Evolutionary conservation across 176 grass and related monocot species (phyloP), one percentile per base, ranked within the genome.

Genomic region (Oryza meyeriana): DNA sequence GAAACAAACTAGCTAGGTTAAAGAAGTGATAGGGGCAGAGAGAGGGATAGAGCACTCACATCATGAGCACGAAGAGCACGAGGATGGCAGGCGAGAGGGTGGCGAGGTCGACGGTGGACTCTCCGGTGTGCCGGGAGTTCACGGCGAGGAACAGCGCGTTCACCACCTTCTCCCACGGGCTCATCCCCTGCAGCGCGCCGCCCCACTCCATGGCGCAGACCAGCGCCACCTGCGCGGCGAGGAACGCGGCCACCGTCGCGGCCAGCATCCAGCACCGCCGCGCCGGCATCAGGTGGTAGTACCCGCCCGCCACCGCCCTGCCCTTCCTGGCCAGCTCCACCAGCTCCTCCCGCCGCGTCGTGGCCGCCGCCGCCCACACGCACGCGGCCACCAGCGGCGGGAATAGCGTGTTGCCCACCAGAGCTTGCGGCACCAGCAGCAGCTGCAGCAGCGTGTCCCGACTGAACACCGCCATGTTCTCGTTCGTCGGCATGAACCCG

Each of bases 1-100:
- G 48, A 74, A 59, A 55, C 32, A 38, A 75, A 10, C 3, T 59
- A 61, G 7, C 31, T 76, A 66, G 61, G 28, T 58, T 52, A 20
- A 52, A 52, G 47, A 52, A 5, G 17, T 13, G 12, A 14, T 3
- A 45, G 42, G 20, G 47, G 0, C 2, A 4, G 42, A 42, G 5
- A 6, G 9, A 59, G 31, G 76, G 71, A 48, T 29, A 33, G 9
- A 34, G 12, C 9, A 85, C 92, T 94, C 64, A 94, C 89, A 94
- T 94, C 80, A 94, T 90, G 64, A 94, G 30, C 27, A 85, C 78
- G 72, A 88, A 85, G 87, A 88, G 87, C 24, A 94, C 93, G 87
- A 90, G 39, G 72, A 94, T 87, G 45, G 93, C 87, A 72, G 89
- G 44, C 12, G 82, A 71, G 12, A 94, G 28, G 4, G 63, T 83